Base-by-base conservation (phyloP, 2,329 filamentous ascomycete species). In the Aspergillus sp. region DNA sequence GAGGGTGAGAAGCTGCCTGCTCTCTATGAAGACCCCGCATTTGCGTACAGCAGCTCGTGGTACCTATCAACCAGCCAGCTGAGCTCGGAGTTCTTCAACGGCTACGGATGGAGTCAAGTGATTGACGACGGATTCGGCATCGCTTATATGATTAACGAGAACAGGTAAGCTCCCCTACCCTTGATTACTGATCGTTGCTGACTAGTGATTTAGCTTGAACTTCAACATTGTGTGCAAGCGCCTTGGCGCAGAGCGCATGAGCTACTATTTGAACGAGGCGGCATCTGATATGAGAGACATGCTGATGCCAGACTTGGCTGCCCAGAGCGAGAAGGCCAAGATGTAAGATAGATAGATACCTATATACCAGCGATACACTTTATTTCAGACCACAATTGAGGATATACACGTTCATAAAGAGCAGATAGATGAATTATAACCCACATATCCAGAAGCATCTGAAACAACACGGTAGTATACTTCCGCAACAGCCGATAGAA, bases 101-200 rank as follows among this genome's bases (percentile, higher is more conserved):
- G 96, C 23, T 99, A 99, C 78, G 95, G 95, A 49, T 99, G 95
- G 95, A 95, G 90, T 74, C 94, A 99, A 82, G 95, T 99, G 55
- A 90, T 98, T 58, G 93, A 98, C 72, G 91, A 90, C 62, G 95
- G 95, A 30, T 99, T 95, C 79, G 95, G 95, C 66, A 96, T 99
- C 73, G 95, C 95, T 41, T 99, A 99, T 77, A 99, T 99, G 95
- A 98, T 99, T 77, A 99, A 99, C 75, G 94, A 98, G 84, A 96
- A 97, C 78, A 93, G 87, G 89, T 91, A 74, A 77, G 82, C 72
- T 32, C 23, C 47, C 42, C 11, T 19, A 44, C 21, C 39, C 39
- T 13, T 55, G 23, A 38, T 4, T 25, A 27, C 42, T 49, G 42
- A 39, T 50, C 60, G 42, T 67, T 60, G 70, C 50, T 32, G 30